Base-by-base conservation (phyloP, 495 filamentous ascomycete genomes). In the Penicillium goetzii region DNA sequence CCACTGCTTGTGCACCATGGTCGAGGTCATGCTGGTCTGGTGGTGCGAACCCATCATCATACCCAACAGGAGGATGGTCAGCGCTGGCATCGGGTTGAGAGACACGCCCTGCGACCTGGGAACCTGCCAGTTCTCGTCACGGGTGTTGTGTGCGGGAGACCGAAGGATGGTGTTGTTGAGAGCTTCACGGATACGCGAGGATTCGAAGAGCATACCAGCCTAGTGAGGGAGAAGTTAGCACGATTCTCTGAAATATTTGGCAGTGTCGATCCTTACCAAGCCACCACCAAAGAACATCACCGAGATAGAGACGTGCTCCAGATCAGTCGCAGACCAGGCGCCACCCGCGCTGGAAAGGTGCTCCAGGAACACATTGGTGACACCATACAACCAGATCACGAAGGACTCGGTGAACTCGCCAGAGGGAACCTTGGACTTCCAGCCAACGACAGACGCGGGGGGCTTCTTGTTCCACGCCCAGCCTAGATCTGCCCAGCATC, bases 381-480 rank as follows among this genome's bases (percentile, higher is more conserved):
- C 79, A 30, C 95, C 93, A 72, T 97, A 99, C 30, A 89, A 77
- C 76, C 90, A 97, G 63, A 99, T 97, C 59, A 96, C 83, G 57
- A 88, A 85, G 17, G 89, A 93, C 73, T 99, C 95, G 45, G 89
- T 85, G 66, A 94, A 97, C 74, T 99, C 95, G 21, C 89, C 93
- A 0, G 90, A 90, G 0, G 88, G 88, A n/a, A 90, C 76, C 70
- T 79, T 85, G 66, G 87, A 82, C 64, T 86, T 87, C 73, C 85
- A 85, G 56, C 81, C 82, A 26, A 89, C 83, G 34, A 88, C 69
- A 2, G 81, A 79, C 50, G 79, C 79, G 19, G 85, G 78, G 0
- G 92, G 93, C 60, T 89, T 90, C 58, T 93, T 75, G 67, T 99
- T 97, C 95, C 95, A 99, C 0, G 92, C 90, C 95, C 95, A 99